These are phyloP conservation scores for Chlorella variabilis DNA, from an alignment of 163 green algal species.

Conservation along the genomic window DNA sequence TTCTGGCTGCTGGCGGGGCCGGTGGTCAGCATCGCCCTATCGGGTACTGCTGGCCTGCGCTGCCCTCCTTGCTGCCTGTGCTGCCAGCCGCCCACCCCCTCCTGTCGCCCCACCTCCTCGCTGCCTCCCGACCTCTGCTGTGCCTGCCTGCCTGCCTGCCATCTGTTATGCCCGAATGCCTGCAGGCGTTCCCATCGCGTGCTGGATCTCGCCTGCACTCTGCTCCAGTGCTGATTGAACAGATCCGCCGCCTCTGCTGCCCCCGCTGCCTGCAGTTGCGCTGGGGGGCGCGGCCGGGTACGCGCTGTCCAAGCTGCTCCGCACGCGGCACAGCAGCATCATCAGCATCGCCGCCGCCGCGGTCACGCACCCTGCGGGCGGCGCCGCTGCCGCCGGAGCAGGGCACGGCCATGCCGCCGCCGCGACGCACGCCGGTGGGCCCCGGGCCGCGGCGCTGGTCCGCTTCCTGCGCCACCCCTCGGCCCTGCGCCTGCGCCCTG, in stretches of 20 bases:
- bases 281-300: slow-evolving; percentile 9
- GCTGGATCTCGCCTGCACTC: no score
- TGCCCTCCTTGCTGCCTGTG: no score
- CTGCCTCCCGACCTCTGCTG: no score
- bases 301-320: slow-evolving; percentile 16
- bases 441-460: background rate
- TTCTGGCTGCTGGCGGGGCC: background rate
- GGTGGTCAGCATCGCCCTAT: background rate
- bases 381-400: slow-evolving; percentile 34
- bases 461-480: slow-evolving; percentile 24
- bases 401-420: background rate
- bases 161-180: no score
- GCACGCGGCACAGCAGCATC: slow-evolving; percentile 15
- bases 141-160: background rate
- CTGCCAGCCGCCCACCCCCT: background rate
- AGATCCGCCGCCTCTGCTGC: background rate
- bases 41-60: background rate
- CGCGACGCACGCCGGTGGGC: background rate
- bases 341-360: slow-evolving; percentile 15
- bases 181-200: background rate
- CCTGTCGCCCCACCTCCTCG: background rate
- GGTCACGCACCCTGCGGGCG: slow-evolving; percentile 1
- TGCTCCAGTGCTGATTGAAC: no score
- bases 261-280: background rate
- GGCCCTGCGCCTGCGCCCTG: slow-evolving; percentile 7